These are phyloP conservation scores for Paraleonurus japonicus DNA, from an alignment of 257 asterid species.

Conservation along the genomic window DNA sequence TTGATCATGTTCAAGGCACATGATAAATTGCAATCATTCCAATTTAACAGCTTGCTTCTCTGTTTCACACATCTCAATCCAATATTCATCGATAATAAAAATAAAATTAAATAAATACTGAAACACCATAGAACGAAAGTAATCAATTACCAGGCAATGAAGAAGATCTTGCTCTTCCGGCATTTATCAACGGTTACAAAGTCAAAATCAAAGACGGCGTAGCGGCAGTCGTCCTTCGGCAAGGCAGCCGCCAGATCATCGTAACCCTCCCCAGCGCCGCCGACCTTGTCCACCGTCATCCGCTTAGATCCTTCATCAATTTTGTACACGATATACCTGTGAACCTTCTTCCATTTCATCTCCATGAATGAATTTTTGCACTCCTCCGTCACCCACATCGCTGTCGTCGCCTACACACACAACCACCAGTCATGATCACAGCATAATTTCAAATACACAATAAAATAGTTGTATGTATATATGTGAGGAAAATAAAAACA, in stretches of 20 bases:
- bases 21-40: neutral
- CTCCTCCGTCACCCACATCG: slow-evolving; percentile 88
- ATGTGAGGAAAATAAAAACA: neutral
- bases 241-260: slow-evolving; percentile 71
- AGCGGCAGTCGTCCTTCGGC: slow-evolving; percentile 89
- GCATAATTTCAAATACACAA: neutral
- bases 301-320: slow-evolving; percentile 65
- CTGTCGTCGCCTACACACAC: slow-evolving; percentile 61
- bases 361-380: slow-evolving; percentile 92
- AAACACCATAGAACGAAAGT: neutral
- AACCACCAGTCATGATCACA: neutral
- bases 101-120: too few relatives aligned
- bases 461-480: neutral
- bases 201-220: slow-evolving; percentile 90
- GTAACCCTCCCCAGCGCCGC: slow-evolving; percentile 72
- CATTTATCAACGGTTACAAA: slow-evolving; percentile 90
- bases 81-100: neutral
- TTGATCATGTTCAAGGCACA: neutral
- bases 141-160: slow-evolving; percentile 74
- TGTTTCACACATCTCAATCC: neutral
- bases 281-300: slow-evolving; percentile 82
- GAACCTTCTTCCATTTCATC: slow-evolving; percentile 93
- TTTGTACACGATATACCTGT: slow-evolving; percentile 75
- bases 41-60: too few relatives aligned
- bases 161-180: slow-evolving; percentile 94